phyloP scores from a whole-genome alignment of 352 stramenopile species.

The Phytophthora cactorum region DNA sequence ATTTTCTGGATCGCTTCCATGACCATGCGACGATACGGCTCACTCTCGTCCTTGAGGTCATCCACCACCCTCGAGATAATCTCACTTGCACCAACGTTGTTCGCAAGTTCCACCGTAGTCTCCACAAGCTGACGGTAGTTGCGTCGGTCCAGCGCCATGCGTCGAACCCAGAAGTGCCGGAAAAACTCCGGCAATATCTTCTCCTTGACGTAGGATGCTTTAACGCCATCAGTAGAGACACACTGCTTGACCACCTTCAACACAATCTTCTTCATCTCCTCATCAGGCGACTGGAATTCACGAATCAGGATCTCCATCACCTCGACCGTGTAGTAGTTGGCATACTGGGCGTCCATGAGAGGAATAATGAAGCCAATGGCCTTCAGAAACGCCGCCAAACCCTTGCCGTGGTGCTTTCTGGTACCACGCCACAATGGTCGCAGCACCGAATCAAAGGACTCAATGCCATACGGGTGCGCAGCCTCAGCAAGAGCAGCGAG shows the following conservation, averaged over 20 bases:
- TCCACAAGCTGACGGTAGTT: slow-evolving; percentile 99
- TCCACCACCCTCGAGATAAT: slow-evolving; percentile 98
- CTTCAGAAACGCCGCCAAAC: slow-evolving; percentile 98
- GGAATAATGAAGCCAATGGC: slow-evolving; percentile 99
- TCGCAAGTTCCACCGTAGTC: slow-evolving; percentile 98
- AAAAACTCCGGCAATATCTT: slow-evolving; percentile 99
- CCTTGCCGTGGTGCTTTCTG: slow-evolving; percentile 97
- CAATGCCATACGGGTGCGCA: slow-evolving; percentile 99
- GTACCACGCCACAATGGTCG: slow-evolving; percentile 98
- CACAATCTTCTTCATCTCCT: slow-evolving; percentile 99
- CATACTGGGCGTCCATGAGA: slow-evolving; percentile 99
- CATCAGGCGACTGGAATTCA: slow-evolving; percentile 98
- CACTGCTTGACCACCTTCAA: slow-evolving; percentile 98
- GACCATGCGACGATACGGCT: slow-evolving; percentile 99
- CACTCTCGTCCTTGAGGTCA: slow-evolving; percentile 99
- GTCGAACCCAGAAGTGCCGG: slow-evolving; percentile 98
- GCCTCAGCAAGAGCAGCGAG: slow-evolving; percentile 98
- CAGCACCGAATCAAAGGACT: slow-evolving; percentile 99
- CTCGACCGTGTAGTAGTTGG: slow-evolving; percentile 99
- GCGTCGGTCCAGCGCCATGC: slow-evolving; percentile 97
- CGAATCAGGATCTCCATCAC: slow-evolving; percentile 99
- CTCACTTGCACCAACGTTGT: slow-evolving; percentile 99
- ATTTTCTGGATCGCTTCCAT: slow-evolving; percentile 99
- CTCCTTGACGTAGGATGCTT: slow-evolving; percentile 97
- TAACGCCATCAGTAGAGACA: slow-evolving; percentile 98